Conservation (phyloP, 257 asterid species). For the Ehretia macrophylla region DNA sequence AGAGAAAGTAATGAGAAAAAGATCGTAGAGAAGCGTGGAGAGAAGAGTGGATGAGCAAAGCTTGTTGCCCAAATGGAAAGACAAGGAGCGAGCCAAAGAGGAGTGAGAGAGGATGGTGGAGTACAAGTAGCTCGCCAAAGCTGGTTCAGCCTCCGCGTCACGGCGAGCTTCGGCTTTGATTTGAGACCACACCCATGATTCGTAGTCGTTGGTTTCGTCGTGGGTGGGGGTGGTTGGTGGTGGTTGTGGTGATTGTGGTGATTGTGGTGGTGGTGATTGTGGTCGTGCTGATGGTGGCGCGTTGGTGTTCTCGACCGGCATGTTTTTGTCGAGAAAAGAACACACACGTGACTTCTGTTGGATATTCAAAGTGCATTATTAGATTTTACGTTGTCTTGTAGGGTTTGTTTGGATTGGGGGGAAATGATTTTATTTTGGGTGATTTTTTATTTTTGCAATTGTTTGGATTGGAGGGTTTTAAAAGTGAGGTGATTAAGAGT, state of each 20-base stretch:
- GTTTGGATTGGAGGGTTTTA: too few relatives aligned
- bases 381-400: too few relatives aligned
- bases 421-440: too few relatives aligned
- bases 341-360: too few relatives aligned
- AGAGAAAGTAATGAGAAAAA: slow-evolving; percentile 64
- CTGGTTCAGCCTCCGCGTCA: slow-evolving; percentile 86
- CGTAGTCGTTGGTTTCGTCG: slow-evolving; percentile 42
- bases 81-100: slow-evolving; percentile 68
- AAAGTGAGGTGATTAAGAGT: too few relatives aligned
- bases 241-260: slow-evolving; percentile 21
- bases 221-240: slow-evolving; percentile 18
- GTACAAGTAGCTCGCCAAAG: slow-evolving; percentile 71
- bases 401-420: too few relatives aligned
- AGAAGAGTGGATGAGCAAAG: slow-evolving; percentile 84
- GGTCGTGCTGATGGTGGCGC: too few relatives aligned
- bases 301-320: too few relatives aligned
- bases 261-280: too few relatives aligned
- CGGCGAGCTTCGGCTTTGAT: slow-evolving; percentile 69
- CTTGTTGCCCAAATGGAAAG: slow-evolving; percentile 82
- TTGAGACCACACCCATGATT: slow-evolving; percentile 53
- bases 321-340: too few relatives aligned
- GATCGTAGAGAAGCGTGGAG: slow-evolving; percentile 73
- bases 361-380: too few relatives aligned
- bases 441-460: too few relatives aligned
- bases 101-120: slow-evolving; percentile 83